phyloP scores from a whole-genome alignment of 2,329 filamentous ascomycete genomes.

The Colletotrichum sp. region DNA sequence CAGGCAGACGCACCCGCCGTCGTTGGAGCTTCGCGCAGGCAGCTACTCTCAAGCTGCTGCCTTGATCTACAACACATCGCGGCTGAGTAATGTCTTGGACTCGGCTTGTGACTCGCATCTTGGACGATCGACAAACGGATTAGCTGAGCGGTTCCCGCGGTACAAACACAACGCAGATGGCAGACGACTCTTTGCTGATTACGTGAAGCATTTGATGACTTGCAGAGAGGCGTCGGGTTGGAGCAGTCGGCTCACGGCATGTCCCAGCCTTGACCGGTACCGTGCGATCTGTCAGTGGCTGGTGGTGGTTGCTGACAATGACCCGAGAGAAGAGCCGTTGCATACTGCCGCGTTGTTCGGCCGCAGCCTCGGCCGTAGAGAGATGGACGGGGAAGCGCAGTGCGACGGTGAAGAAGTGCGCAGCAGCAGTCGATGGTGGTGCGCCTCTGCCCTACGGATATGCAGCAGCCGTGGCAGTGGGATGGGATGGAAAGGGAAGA shows the following conservation, averaged over 20 bases:
- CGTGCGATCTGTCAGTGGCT: neutral
- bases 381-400: neutral
- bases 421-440: neutral
- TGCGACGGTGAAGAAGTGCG: neutral
- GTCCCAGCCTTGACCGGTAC: neutral
- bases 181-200: neutral
- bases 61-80: neutral
- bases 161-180: neutral
- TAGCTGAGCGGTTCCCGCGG: neutral
- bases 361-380: neutral
- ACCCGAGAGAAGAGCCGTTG: neutral
- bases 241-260: neutral
- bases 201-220: neutral
- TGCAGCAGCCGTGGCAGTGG: neutral
- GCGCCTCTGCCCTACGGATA: neutral
- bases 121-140: neutral
- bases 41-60: neutral
- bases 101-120: neutral
- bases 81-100: neutral
- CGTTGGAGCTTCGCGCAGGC: neutral
- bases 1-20: neutral
- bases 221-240: neutral
- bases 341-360: neutral
- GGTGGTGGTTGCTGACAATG: neutral
- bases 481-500: neutral